Evolutionary conservation across 2,329 filamentous ascomycete species (phyloP).

Genomic region (Blastomyces gilchristii): DNA sequence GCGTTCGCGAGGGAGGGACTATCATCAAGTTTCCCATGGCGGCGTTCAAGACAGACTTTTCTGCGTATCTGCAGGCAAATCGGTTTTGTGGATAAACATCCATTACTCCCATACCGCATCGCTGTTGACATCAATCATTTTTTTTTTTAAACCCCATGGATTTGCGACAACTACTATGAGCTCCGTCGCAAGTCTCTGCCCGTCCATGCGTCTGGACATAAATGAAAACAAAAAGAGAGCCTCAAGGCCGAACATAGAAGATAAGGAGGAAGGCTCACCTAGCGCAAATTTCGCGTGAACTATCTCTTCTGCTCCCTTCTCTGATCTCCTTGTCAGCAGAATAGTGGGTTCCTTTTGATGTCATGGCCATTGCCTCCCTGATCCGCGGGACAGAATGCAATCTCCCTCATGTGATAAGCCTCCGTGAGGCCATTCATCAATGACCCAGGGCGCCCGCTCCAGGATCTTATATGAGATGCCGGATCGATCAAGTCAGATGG

Average conservation of each 20-base stretch:
- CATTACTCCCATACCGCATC: slow-evolving; percentile 65
- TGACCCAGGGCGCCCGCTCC: slow-evolving; percentile 45
- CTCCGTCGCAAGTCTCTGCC: slow-evolving; percentile 43
- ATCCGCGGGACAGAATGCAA: too few species aligned
- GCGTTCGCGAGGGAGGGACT: slow-evolving; percentile 55
- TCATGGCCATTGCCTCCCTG: too few species aligned
- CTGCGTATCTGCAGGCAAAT: slow-evolving; percentile 69
- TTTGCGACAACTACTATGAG: slow-evolving; percentile 55
- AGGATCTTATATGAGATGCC: slow-evolving; percentile 49
- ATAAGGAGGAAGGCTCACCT: slow-evolving; percentile 26
- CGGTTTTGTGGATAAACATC: slow-evolving; percentile 61
- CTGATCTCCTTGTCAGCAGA: too few species aligned
- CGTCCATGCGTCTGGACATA: background rate
- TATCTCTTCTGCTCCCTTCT: slow-evolving; percentile 29
- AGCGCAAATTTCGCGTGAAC: slow-evolving; percentile 44
- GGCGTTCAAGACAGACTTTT: slow-evolving; percentile 68
- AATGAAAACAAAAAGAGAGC: background rate
- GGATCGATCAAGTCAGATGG: slow-evolving; percentile 50
- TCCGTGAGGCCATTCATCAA: slow-evolving; percentile 35
- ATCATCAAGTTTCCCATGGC: slow-evolving; percentile 66
- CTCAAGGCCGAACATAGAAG: background rate
- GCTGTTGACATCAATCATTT: slow-evolving; percentile 56
- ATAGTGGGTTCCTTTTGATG: too few species aligned
- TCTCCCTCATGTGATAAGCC: too few species aligned
- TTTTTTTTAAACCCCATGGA: slow-evolving; percentile 32